Base-by-base conservation (phyloP, 164 flowering plant species). In the Liquidambar formosana region DNA sequence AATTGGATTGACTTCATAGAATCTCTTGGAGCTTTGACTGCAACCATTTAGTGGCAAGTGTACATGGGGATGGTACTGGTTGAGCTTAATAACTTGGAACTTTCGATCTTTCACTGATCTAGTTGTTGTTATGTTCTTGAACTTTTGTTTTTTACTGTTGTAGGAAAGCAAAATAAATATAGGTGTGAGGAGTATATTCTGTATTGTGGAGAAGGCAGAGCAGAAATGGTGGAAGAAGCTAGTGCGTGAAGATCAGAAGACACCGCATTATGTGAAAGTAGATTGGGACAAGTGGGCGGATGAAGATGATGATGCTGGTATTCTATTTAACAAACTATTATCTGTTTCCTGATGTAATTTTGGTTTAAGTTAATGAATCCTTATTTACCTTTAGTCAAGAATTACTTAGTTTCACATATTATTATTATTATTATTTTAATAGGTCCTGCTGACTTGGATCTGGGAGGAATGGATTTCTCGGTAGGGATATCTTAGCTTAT, bases 211-310 rank as follows among this genome's bases (percentile, higher is more conserved):
- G 84, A 95, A 95, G 80, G 94, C 89, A 18, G 99, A 93, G 76
- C 73, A 78, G 64, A 83, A 49, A n/a, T 91, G 99, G 99, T 95
- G 98, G 99, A 85, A 81, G 59, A 95, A 81, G 72, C 74, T 95
- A 48, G 75, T 95, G 69, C 80, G 81, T 28, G 91, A 84, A 26
- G 84, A 85, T 67, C 89, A 52, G 4, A 93, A 85, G 84, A 53
- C 89, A 23, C 97, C 97, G 16, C 89, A 85, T 70, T 91, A 78
- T 58, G 77, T 93, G 63, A 93, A 93, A 83, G 91, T 93, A 58
- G 98, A 93, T 70, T 93, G 98, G 98, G 97, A 93, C 78, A 93
- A 91, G 71, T 93, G 97, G 98, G 98, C 77, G n/a, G 97, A 93
- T 84, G 97, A 91, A 73, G 98, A 93, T 73, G 95, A 91, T 4